Conservation (phyloP, 495 filamentous ascomycete genomes). For the Bryoglossum gracile region DNA sequence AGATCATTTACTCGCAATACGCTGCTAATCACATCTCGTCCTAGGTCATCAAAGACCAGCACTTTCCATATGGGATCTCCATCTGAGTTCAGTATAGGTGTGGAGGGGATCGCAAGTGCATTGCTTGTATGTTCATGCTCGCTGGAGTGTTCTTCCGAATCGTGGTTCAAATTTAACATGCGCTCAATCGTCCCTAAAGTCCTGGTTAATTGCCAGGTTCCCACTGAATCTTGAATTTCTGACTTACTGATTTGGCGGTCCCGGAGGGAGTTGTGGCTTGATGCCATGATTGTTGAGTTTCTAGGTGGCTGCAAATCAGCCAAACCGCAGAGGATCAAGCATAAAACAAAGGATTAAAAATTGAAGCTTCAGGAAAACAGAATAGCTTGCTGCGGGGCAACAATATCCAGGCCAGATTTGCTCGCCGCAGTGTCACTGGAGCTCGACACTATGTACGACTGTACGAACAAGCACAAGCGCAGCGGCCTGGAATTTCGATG, state of each 20-base stretch:
- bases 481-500: conserved; percentile 3
- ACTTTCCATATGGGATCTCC: conserved; percentile 73
- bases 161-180: conserved; percentile 90
- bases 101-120: conserved; percentile 58
- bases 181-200: conserved; percentile 81
- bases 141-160: conserved; percentile 47
- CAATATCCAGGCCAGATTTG: no score
- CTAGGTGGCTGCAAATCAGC: conserved; percentile 24
- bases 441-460: no score
- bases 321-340: conserved; percentile 9
- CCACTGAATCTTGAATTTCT: conserved; percentile 13
- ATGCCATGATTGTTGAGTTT: conserved; percentile 51
- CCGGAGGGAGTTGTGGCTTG: conserved; percentile 69
- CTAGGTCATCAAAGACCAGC: conserved; percentile 55
- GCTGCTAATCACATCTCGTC: conserved; percentile 75
- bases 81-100: conserved; percentile 78
- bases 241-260: conserved; percentile 90
- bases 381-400: background rate
- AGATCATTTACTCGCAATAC: conserved; percentile 91
- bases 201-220: background rate
- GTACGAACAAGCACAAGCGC: no score
- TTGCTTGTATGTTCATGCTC: conserved; percentile 44
- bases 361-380: background rate
- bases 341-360: conserved; percentile 3
- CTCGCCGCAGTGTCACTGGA: no score